Conservation (phyloP, 352 stramenopile species). For the Phytophthora sojae region DNA sequence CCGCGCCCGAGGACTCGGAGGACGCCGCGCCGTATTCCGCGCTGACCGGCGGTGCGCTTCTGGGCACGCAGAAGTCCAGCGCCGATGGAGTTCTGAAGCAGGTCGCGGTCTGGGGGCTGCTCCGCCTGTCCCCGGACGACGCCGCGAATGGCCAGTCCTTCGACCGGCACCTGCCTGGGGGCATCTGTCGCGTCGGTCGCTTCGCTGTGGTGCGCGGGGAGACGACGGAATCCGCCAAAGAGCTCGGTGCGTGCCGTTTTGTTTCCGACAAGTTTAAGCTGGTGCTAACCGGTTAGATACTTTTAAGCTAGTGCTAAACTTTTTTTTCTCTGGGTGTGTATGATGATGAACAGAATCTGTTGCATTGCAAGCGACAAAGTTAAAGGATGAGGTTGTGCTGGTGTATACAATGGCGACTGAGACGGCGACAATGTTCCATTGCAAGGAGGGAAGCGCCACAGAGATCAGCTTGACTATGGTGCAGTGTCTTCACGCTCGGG, state of each 20-base stretch:
- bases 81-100: slow-evolving; percentile 12
- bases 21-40: slow-evolving; percentile 4
- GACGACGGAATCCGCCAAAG: slow-evolving; percentile 8
- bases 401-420: slow-evolving; percentile 29
- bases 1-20: slow-evolving; percentile 12
- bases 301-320: slow-evolving; percentile 1
- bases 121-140: slow-evolving; percentile 11
- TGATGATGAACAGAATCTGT: slow-evolving; percentile 17
- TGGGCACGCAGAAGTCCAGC: slow-evolving; percentile 32
- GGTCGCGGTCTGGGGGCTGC: slow-evolving; percentile 40
- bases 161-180: slow-evolving; percentile 30
- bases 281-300: neutral
- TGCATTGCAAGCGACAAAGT: slow-evolving; percentile 9
- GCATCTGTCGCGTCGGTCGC: slow-evolving; percentile 35
- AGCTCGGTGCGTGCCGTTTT: slow-evolving; percentile 22
- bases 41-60: slow-evolving; percentile 25
- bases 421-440: slow-evolving; percentile 27
- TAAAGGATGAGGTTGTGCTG: slow-evolving; percentile 21
- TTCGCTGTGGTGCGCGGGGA: slow-evolving; percentile 32
- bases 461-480: slow-evolving; percentile 40
- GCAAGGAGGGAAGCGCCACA: slow-evolving; percentile 10
- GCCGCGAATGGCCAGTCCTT: slow-evolving; percentile 16
- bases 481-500: slow-evolving; percentile 53
- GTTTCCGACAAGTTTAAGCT: neutral
- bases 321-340: neutral